Evolutionary conservation across 2,329 filamentous ascomycete species (phyloP), one percentile per base, ranked within the genome.

Genomic region (Pezicula radicicola): DNA sequence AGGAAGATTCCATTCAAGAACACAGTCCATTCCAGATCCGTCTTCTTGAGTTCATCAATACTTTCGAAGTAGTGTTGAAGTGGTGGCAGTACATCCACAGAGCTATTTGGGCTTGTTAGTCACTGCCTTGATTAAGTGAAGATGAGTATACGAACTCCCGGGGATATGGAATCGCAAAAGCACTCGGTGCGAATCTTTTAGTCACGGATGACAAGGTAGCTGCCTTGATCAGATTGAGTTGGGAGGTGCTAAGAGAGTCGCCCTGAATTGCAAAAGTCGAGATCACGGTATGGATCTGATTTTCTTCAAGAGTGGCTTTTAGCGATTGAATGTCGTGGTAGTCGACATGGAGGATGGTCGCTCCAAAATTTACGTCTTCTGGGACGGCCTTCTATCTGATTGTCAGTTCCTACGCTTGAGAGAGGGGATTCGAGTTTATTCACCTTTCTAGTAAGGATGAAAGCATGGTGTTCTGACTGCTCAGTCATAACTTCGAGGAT

Each of bases 281-380:
- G 35, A 62, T 59, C 3, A 62, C 48, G 1, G 61, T 61, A 37
- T 62, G 48, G 36, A 63, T 56, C 3, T 55, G 39, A 10, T 55
- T 35, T 0, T 46, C n/a, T 40, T 58, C 36, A 18, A 49, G 36
- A 3, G 27, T n/a, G 4, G 25, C 25, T 33, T 15, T 35, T 7
- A 40, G 16, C 28, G 25, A 25, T 5, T 49, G 33, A 12, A 49
- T 35, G 25, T 49, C 36, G 16, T 19, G 15, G 46, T 49, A 49
- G 19, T 49, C 35, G 27, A 49, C 46, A 1, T 27, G 25, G 16
- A 49, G 7, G 28, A 9, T 7, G 19, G 40, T 42, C 5, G 15
- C 40, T 15, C 40, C 40, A 6, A 25, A 25, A 7, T 25, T 25
- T 25, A 25, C 25, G 25, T 25, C 25, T 6, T 25, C 25, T 25